Percentiles rank a stretch among this genome's conserved stretches.
These are phyloP conservation scores for Neopestalotiopsis sp. DNA, from an alignment of 2,329 filamentous ascomycete species.

Conservation along the genomic window DNA sequence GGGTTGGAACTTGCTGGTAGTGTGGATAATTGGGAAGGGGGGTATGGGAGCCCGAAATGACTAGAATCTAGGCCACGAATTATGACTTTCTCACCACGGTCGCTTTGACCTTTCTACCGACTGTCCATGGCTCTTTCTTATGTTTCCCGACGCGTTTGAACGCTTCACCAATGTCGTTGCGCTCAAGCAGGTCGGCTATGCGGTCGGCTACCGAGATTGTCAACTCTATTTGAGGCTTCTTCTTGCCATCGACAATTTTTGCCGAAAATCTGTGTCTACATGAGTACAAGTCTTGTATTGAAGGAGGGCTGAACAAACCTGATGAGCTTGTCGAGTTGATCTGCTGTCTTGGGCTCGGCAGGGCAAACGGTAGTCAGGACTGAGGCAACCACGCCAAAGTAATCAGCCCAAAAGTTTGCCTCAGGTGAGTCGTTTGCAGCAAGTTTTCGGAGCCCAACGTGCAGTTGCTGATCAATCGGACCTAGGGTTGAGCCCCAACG, in stretches of 20 bases:
- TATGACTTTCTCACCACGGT: conserved; percentile 16
- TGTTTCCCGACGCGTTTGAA: conserved; percentile 34
- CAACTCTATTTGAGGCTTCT: conserved; percentile 35
- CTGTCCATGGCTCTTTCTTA: conserved; percentile 22
- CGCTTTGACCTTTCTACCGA: conserved; percentile 31
- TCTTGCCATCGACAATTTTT: conserved; percentile 24
- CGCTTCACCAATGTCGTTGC: conserved; percentile 26
- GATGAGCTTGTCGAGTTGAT: conserved; percentile 41
- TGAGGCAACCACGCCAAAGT: conserved; percentile 53
- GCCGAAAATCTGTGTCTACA: conserved; percentile 27
- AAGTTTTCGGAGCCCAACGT: conserved; percentile 47
- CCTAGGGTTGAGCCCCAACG: conserved; percentile 72
- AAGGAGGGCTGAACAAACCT: conserved; percentile 41
- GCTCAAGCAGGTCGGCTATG: conserved; percentile 25
- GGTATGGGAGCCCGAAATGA: background rate
- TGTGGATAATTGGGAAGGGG: background rate
- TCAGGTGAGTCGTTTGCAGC: conserved; percentile 42
- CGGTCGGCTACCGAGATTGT: conserved; percentile 26
- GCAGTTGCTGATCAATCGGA: conserved; percentile 50
- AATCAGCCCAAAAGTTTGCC: conserved; percentile 58
- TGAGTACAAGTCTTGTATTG: background rate
- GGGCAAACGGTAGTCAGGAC: conserved; percentile 49
- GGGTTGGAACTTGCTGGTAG: background rate
- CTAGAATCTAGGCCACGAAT: background rate
- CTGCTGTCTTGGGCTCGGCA: conserved; percentile 41